Percentiles rank a stretch among this genome's conserved stretches.
Evolutionary conservation across 2,329 filamentous ascomycete species (phyloP).

Genomic region (Phialophora tarda): DNA sequence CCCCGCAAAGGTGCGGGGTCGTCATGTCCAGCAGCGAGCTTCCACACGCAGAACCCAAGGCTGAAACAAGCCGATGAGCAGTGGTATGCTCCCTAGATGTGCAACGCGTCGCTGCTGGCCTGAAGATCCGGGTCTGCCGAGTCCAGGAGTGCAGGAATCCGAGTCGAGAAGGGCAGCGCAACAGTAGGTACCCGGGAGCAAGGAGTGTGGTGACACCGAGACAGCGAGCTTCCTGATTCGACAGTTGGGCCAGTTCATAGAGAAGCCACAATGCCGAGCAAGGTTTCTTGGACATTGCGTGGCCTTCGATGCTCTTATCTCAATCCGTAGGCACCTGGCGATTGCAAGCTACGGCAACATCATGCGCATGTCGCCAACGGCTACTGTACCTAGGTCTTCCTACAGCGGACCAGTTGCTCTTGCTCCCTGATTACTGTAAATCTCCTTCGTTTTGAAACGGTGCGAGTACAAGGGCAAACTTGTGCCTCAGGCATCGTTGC

Average conservation of each 20-base stretch:
- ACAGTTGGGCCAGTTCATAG: conserved; percentile 3
- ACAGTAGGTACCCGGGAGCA: not conserved
- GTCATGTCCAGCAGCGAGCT: not conserved
- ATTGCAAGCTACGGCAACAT: not conserved
- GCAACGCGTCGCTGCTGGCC: not conserved
- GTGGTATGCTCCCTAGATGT: not conserved
- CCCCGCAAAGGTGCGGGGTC: conserved; percentile 15
- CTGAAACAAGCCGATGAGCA: conserved; percentile 14
- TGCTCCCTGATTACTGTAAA: not conserved
- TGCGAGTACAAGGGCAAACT: not conserved
- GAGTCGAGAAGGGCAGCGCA: not conserved
- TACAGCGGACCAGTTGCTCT: not conserved
- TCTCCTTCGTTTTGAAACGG: not conserved
- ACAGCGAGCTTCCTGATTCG: conserved; percentile 19
- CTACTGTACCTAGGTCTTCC: not conserved
- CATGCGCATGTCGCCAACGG: not conserved
- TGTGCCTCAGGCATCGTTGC: conserved; percentile 7
- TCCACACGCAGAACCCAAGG: conserved; percentile 7
- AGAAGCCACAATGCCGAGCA: conserved; percentile 1
- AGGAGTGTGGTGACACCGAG: not conserved
- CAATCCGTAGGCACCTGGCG: not conserved
- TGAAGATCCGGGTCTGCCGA: not conserved
- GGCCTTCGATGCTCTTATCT: conserved; percentile 4
- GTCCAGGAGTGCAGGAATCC: not conserved
- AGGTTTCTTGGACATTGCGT: conserved; percentile 12